Evolutionary conservation across 2,329 filamentous ascomycete species (phyloP), one percentile per base, ranked within the genome.

Genomic region (Microcyclosporella mali): DNA sequence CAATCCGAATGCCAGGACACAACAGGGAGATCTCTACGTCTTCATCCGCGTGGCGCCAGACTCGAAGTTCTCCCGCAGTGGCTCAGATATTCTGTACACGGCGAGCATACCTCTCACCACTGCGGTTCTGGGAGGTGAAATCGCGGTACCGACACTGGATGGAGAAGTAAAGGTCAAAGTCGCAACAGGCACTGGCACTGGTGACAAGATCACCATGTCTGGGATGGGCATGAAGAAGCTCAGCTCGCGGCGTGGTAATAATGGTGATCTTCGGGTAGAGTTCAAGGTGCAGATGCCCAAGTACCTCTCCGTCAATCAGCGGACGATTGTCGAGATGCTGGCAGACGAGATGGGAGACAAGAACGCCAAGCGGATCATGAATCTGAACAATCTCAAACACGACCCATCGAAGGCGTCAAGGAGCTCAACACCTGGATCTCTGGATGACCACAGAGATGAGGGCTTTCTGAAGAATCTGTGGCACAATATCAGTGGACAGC

Each of bases 201-300:
- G 92, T 40, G 92, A 98, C 62, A 87, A 83, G 64, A 83, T 97
- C 59, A 95, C 88, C 1, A 72, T 98, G 14, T 73, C 80, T 1
- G 90, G 90, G 6, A 88, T 88, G 84, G 92, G 92, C 46, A 97
- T 98, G 90, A 88, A 85, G 68, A 84, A 85, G 57, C 74, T 98
- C 9, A 74, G 78, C 49, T 58, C 77, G 14, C 77, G 87, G 36
- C 76, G 81, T 43, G 78, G 75, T 25, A 76, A 75, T 30, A 78
- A 75, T 21, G 92, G 92, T 51, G 92, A 98, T 61, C 70, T 98
- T 47, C 84, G 81, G 62, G 88, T 98, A 6, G 90, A 98, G 65
- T 98, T 95, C 76, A 88, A 88, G 65, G 86, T 98, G 34, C 72
- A 78, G 41, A 95, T 97, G 87, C 92, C 92, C 34, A 97, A 95